These are phyloP conservation scores for Fusarium paranaense DNA, from an alignment of 2,329 filamentous ascomycete genomes.

Conservation along the genomic window DNA sequence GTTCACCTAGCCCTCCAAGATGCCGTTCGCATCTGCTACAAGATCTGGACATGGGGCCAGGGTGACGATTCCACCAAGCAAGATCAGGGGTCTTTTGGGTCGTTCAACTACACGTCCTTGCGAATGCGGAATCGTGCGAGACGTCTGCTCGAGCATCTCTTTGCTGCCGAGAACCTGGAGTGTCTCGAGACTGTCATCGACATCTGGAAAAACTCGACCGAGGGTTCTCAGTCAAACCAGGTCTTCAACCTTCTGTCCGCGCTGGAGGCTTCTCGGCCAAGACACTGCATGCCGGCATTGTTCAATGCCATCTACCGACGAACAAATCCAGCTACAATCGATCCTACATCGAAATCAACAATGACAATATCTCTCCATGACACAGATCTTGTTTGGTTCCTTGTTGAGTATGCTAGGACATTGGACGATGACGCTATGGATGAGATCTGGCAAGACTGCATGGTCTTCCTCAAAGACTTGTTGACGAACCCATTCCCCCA, in stretches of 20 bases:
- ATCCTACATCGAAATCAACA: slow-evolving; percentile 84
- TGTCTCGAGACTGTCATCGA: slow-evolving; percentile 92
- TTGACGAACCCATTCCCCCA: slow-evolving; percentile 95
- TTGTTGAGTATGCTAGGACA: slow-evolving; percentile 89
- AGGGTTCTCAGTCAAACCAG: slow-evolving; percentile 64
- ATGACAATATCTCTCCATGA: slow-evolving; percentile 88
- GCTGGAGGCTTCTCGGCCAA: slow-evolving; percentile 89
- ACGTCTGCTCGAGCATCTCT: slow-evolving; percentile 90
- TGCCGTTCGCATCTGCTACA: slow-evolving; percentile 90
- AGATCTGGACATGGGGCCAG: slow-evolving; percentile 94
- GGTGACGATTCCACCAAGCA: slow-evolving; percentile 68
- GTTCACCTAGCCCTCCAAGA: slow-evolving; percentile 98
- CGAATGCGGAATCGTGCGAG: slow-evolving; percentile 91
- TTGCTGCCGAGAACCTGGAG: slow-evolving; percentile 90
- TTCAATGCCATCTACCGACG: slow-evolving; percentile 97
- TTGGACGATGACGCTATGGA: slow-evolving; percentile 98
- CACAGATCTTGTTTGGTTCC: slow-evolving; percentile 85
- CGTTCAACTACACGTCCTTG: slow-evolving; percentile 90
- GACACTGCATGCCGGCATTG: slow-evolving; percentile 90
- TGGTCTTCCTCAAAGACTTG: slow-evolving; percentile 88
- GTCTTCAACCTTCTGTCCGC: slow-evolving; percentile 91
- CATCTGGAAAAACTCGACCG: slow-evolving; percentile 75
- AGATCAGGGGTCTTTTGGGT: slow-evolving; percentile 78
- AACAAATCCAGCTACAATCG: slow-evolving; percentile 84
- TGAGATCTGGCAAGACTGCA: slow-evolving; percentile 97